Base-by-base conservation (phyloP, 768 basidiomycete species). In the Boletus eberwhitei region DNA sequence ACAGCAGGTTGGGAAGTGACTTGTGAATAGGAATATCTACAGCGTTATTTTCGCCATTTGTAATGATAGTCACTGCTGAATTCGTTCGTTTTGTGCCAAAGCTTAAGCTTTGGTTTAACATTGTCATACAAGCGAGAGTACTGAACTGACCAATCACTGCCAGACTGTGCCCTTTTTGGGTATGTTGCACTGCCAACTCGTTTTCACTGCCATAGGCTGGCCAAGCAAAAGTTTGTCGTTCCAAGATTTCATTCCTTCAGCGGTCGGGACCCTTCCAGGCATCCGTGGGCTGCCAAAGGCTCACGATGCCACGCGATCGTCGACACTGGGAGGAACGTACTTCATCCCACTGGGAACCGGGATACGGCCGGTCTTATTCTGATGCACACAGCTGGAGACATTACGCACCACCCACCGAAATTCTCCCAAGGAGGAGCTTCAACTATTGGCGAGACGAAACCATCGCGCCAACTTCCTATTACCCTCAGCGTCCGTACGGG, bases 381-480 rank as follows among this genome's bases (percentile, higher is more conserved):
- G 49, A 61, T 22, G 59, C 48, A 39, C 34, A 54, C 53, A 44
- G n/a, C 37, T 19, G 53, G 51, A 49, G 55, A 37, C 57, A 26
- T 47, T 58, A 59, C 29, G 8, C 53, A 29, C 59, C 57, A 21
- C 38, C 57, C 11, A 34, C 41, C 8, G 59, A 50, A 14, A 0
- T 32, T 48, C 19, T 5, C 34, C 39, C 41, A 36, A 46, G 56
- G 11, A 48, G 53, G 24, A 43, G 49, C 16, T 64, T 61, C 52
- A 58, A 68, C 36, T 63, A 69, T n/a, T 64, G 67, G 67, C 51
- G 55, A 13, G 66, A 66, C n/a, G 56, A 61, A 24, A 2, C 41
- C 39, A 13, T 24, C 13, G 16, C 16, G 4, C 44, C 49, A 13
- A 44, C 34, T 40, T 52, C 53, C 17, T 26, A 50, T 46, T 19